Evolutionary conservation across 208 protist genomes (phyloP).

Genomic region (Wallacemonas collosoma): DNA sequence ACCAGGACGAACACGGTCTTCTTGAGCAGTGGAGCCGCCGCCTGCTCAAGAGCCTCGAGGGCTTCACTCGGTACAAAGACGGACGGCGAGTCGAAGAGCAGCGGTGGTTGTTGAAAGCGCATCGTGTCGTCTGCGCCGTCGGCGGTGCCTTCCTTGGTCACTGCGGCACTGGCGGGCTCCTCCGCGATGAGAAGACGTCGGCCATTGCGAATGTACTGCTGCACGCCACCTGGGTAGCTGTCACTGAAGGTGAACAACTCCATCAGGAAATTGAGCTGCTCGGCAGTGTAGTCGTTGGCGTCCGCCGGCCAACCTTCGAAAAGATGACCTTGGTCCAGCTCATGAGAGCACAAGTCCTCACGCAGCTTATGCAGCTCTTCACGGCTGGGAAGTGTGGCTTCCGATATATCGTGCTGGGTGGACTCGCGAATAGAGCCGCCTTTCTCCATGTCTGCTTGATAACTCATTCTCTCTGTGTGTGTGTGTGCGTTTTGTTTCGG

Average conservation of each 20-base stretch:
- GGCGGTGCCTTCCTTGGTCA: slow-evolving; percentile 1
- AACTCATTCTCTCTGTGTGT: background rate
- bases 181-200: slow-evolving; percentile 58
- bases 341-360: slow-evolving; percentile 38
- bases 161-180: background rate
- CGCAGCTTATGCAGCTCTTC: slow-evolving; percentile 57
- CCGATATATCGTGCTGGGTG: background rate
- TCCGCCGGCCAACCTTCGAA: slow-evolving; percentile 60
- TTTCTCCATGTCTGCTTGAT: slow-evolving; percentile 5
- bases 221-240: slow-evolving; percentile 76
- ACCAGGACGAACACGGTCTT: slow-evolving; percentile 89
- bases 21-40: slow-evolving; percentile 39
- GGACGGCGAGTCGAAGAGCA: slow-evolving; percentile 66
- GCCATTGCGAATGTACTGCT: slow-evolving; percentile 81
- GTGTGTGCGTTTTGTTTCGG: background rate
- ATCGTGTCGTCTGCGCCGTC: slow-evolving; percentile 26
- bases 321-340: slow-evolving; percentile 66
- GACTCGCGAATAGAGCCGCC: background rate
- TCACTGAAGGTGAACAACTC: slow-evolving; percentile 60
- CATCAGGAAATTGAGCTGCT: slow-evolving; percentile 44
- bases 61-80: slow-evolving; percentile 41
- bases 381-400: slow-evolving; percentile 8
- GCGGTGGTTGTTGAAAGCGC: slow-evolving; percentile 55
- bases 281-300: slow-evolving; percentile 35
- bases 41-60: slow-evolving; percentile 51